Evolutionary conservation across 2,329 filamentous ascomycete genomes (phyloP).

Genomic region (Orbilia ellipsospora): DNA sequence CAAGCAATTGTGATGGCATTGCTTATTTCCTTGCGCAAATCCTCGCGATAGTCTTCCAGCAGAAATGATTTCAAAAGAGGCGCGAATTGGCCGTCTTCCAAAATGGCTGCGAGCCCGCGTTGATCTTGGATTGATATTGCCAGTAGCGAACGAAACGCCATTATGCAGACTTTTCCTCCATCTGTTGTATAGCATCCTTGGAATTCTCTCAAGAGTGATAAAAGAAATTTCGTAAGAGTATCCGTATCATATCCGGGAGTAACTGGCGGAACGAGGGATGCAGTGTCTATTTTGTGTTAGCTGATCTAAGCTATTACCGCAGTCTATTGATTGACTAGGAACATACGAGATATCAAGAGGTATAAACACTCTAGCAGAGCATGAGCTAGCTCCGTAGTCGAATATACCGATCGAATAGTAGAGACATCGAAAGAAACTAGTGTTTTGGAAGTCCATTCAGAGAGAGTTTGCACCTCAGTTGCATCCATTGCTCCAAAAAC

Average conservation of each 20-base stretch:
- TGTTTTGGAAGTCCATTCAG: constrained; percentile 44
- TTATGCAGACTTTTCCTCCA: constrained; percentile 35
- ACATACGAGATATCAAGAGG: constrained; percentile 50
- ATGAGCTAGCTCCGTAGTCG: constrained; percentile 29
- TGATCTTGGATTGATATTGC: constrained; percentile 37
- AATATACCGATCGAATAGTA: constrained; percentile 18
- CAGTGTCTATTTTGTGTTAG: constrained; percentile 25
- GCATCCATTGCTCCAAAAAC: constrained; percentile 20
- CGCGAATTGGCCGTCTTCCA: constrained; percentile 32
- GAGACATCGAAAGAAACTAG: constrained; percentile 39
- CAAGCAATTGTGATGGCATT: constrained; percentile 29
- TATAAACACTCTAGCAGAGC: constrained; percentile 48
- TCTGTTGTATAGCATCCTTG: constrained; percentile 30
- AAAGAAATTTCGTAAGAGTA: constrained; percentile 22
- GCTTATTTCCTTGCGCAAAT: constrained; percentile 45
- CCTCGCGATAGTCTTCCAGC: constrained; percentile 42
- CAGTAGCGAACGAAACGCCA: constrained; percentile 40
- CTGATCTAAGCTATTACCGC: neutral
- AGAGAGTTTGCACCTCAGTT: constrained; percentile 24
- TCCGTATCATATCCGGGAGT: constrained; percentile 21
- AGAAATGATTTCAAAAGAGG: constrained; percentile 32
- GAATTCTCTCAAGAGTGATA: constrained; percentile 38
- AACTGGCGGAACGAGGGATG: neutral
- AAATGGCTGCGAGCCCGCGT: constrained; percentile 15
- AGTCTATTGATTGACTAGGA: neutral